A percentile compares a stretch with the other conserved stretches of the same genome.
Conservation (phyloP, 2,329 filamentous ascomycete genomes). For the Tetracladium maxilliforme region DNA sequence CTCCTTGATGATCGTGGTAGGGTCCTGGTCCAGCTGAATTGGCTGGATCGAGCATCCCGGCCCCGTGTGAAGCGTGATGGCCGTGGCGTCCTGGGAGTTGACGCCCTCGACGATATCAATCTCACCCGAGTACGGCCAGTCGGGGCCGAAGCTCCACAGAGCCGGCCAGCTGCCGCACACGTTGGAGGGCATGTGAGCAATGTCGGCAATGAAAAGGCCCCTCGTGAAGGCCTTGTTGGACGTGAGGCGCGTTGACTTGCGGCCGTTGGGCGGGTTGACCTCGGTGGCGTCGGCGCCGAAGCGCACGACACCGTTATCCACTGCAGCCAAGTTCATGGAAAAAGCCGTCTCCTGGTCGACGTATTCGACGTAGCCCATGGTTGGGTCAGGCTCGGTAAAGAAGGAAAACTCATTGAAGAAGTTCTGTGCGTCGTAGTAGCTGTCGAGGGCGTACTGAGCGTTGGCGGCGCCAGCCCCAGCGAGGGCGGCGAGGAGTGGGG, state of each 20-base stretch:
- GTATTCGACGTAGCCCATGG: constrained; percentile 61
- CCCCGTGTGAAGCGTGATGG: constrained; percentile 54
- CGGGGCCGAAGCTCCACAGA: constrained; percentile 39
- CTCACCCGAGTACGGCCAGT: constrained; percentile 58
- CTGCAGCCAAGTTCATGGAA: constrained; percentile 38
- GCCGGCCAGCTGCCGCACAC: constrained; percentile 47
- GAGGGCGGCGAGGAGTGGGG: constrained; percentile 14
- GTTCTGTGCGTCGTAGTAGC: constrained; percentile 25
- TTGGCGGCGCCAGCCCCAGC: constrained; percentile 9
- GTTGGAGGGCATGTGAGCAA: constrained; percentile 41
- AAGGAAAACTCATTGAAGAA: constrained; percentile 36
- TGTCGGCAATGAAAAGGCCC: constrained; percentile 42
- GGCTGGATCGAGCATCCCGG: constrained; percentile 41
- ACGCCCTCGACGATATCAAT: constrained; percentile 74
- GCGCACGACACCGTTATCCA: constrained; percentile 39
- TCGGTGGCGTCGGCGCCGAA: constrained; percentile 56
- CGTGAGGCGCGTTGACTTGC: constrained; percentile 53
- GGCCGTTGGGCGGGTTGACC: constrained; percentile 38
- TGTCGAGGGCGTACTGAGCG: constrained; percentile 25
- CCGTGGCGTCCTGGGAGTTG: constrained; percentile 42
- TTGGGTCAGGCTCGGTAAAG: constrained; percentile 48
- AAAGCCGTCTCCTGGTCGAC: constrained; percentile 43
- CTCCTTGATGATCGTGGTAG: constrained; percentile 27
- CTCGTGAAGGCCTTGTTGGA: constrained; percentile 36
- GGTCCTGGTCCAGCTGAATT: constrained; percentile 24